Evolutionary conservation across 2,329 filamentous ascomycete genomes (phyloP).

Genomic region (Monosporascus sp.): DNA sequence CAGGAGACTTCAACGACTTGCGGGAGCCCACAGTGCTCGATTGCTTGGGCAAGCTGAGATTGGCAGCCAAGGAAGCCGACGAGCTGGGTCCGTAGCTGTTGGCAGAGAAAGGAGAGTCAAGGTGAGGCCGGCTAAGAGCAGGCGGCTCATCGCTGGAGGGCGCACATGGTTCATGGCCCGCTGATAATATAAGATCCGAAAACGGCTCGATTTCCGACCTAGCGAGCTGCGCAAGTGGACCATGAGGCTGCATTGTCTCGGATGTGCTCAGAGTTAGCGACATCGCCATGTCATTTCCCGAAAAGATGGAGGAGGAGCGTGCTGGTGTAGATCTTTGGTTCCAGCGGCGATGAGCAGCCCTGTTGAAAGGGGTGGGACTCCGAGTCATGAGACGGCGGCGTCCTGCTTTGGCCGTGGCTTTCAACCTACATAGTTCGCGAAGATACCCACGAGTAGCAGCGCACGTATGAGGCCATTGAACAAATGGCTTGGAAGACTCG

Average conservation of each 20-base stretch:
- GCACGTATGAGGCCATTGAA: conserved; percentile 60
- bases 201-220: conserved; percentile 31
- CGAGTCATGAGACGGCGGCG: conserved; percentile 44
- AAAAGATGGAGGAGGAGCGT: conserved; percentile 46
- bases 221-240: conserved; percentile 56
- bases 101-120: conserved; percentile 51
- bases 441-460: conserved; percentile 58
- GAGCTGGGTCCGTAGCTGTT: conserved; percentile 59
- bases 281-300: conserved; percentile 55
- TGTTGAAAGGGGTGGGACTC: conserved; percentile 52
- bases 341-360: conserved; percentile 42
- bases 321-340: conserved; percentile 43
- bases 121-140: conserved; percentile 28
- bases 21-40: conserved; percentile 45
- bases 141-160: conserved; percentile 2
- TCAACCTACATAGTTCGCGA: conserved; percentile 56
- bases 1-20: conserved; percentile 48
- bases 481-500: conserved; percentile 40
- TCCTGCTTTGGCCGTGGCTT: conserved; percentile 38
- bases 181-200: conserved; percentile 6
- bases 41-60: conserved; percentile 34
- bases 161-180: conserved; percentile 3
- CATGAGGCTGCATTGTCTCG: conserved; percentile 58
- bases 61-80: conserved; percentile 41
- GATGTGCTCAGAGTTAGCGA: conserved; percentile 59